Evolutionary conservation across 2,329 filamentous ascomycete genomes (phyloP), one percentile per base, ranked within the genome.

Genomic region (Calonectria montana): DNA sequence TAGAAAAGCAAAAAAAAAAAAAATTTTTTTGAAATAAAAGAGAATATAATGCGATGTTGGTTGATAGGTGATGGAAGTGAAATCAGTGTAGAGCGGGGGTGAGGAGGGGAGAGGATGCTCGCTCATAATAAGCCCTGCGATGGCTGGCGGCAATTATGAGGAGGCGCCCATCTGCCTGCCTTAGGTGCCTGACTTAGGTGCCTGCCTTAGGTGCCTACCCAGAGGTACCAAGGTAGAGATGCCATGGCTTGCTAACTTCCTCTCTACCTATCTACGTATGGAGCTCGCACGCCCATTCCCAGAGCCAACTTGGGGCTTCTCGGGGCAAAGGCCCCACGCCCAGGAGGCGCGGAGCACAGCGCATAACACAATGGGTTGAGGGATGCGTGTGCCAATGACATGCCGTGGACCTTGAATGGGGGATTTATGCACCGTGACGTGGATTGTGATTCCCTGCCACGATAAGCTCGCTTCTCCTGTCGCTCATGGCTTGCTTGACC

Each of bases 341-440:
- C 31, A 37, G 53, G 25, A 35, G 37, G 25, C n/a, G 21, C 37
- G 53, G 53, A 37, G 16, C 53, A 35, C 18, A 37, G 35, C 53
- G 53, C 53, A 59, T 59, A 23, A 59, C 23, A 59, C n/a, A 39
- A 39, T 15, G n/a, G 23, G n/a, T 31, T 39, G 53, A 39, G 31
- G 35, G 53, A 47, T 35, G 39, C 18, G 43, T 16, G 55, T 68
- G 12, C n/a, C 29, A 47, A 27, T 37, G 61, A 63, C 53, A 59
- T 59, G 29, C 23, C 31, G 9, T 55, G 47, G 39, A 27, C 13
- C 18, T 27, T 15, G 48, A 64, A 35, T 65, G 62, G 45, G 41
- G 27, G 37, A n/a, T 18, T 50, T 39, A 61, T 67, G 69, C 57
- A 48, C 55, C 39, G 63, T 76, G 75, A 76, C 76, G 73, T 77